phyloP scores from a whole-genome alignment of 1,139 yeast genomes.

The Kodamaea arcana region DNA sequence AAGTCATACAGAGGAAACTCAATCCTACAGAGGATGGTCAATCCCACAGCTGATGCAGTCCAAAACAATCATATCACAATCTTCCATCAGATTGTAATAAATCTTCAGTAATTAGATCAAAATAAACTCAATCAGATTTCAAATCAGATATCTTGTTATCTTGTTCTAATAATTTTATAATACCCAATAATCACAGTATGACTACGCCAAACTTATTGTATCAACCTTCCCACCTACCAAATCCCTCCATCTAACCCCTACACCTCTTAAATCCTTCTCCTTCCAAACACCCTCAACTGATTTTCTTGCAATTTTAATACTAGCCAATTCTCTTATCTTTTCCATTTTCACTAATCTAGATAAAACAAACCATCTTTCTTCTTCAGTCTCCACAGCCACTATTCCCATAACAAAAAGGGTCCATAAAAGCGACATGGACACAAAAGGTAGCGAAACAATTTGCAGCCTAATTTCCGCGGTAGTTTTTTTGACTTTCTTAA shows the following conservation, averaged over 20 bases:
- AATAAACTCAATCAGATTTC: background rate
- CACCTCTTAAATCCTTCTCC: constrained; percentile 26
- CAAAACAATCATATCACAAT: too few relatives aligned
- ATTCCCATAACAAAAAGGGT: constrained; percentile 34
- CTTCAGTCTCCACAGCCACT: constrained; percentile 25
- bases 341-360: constrained; percentile 28
- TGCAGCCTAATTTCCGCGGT: constrained; percentile 17
- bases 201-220: constrained; percentile 31
- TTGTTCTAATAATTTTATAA: background rate
- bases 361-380: constrained; percentile 32
- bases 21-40: too few relatives aligned
- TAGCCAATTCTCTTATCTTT: constrained; percentile 27
- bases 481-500: constrained; percentile 10
- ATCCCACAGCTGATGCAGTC: too few relatives aligned
- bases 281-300: constrained; percentile 34
- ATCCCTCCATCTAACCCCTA: constrained; percentile 27
- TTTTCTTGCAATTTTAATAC: constrained; percentile 28
- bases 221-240: constrained; percentile 28
- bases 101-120: too few relatives aligned
- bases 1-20: too few relatives aligned
- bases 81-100: too few relatives aligned
- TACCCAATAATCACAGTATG: too few relatives aligned
- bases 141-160: background rate
- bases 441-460: constrained; percentile 18
- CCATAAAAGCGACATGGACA: constrained; percentile 34